A percentile compares a stretch with the other conserved stretches of the same genome.
Conservation (phyloP, 2,329 filamentous ascomycete genomes). For the Metarhizium humberi region DNA sequence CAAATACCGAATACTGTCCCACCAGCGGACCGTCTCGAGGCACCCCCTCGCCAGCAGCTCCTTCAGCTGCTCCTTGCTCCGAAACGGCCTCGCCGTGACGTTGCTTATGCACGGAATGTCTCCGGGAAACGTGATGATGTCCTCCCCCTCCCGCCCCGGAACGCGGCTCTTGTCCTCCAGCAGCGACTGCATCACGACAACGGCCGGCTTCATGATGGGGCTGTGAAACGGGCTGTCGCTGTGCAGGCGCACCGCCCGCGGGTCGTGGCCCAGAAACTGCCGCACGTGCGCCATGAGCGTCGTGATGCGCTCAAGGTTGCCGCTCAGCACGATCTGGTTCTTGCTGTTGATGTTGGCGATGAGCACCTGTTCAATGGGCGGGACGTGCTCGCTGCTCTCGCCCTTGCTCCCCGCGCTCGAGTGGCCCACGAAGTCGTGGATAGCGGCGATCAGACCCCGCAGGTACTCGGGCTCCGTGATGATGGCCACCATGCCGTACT, state of each 20-base stretch:
- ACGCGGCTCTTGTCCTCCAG: conserved; percentile 50
- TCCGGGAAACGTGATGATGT: conserved; percentile 68
- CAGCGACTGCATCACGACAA: conserved; percentile 60
- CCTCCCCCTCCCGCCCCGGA: conserved; percentile 42
- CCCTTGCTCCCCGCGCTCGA: conserved; percentile 55
- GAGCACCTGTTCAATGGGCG: conserved; percentile 75
- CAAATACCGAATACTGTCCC: conserved; percentile 83
- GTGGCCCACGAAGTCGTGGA: conserved; percentile 70
- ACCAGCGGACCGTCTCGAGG: conserved; percentile 91
- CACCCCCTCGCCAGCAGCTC: conserved; percentile 72
- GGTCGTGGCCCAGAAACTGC: conserved; percentile 87
- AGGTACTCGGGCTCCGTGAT: conserved; percentile 80
- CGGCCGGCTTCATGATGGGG: conserved; percentile 81
- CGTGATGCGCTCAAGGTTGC: conserved; percentile 73
- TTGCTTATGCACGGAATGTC: conserved; percentile 75
- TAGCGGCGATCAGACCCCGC: conserved; percentile 56
- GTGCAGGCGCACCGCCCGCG: conserved; percentile 76
- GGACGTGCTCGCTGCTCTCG: conserved; percentile 57
- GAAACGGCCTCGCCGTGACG: conserved; percentile 71
- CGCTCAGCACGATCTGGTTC: conserved; percentile 91
- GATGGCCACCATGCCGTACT: conserved; percentile 90
- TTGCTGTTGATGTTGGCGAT: conserved; percentile 94
- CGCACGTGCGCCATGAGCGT: conserved; percentile 75
- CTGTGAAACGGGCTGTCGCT: conserved; percentile 87
- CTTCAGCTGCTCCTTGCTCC: conserved; percentile 63